A percentile compares a stretch with the other conserved stretches of the same genome.
These are phyloP conservation scores for Pseudozyma sp. DNA, from an alignment of 1,284 basidiomycete species.

Conservation along the genomic window DNA sequence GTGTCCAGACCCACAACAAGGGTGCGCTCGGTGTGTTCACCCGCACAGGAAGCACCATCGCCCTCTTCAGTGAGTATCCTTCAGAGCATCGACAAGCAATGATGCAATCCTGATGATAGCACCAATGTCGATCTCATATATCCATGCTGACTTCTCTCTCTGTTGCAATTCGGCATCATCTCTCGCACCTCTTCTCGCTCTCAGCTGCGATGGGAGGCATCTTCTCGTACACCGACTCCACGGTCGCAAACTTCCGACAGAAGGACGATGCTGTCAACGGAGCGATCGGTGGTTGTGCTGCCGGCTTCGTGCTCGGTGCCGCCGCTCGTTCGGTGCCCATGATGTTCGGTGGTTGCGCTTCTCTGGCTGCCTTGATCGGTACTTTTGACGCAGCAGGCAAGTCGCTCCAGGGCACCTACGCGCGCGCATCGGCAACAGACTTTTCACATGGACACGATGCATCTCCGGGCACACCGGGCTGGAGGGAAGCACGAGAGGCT, in stretches of 20 bases:
- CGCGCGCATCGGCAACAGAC: conserved; percentile 40
- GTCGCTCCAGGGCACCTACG: conserved; percentile 48
- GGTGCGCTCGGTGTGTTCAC: conserved; percentile 90
- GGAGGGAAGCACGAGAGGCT: conserved; percentile 70
- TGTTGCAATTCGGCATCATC: not conserved
- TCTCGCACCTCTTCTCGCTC: conserved; percentile 8
- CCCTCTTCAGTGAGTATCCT: conserved; percentile 74
- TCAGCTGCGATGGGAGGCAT: conserved; percentile 84
- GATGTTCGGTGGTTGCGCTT: conserved; percentile 82
- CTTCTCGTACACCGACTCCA: conserved; percentile 84
- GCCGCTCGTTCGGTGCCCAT: conserved; percentile 86
- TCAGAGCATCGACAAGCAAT: too few relatives aligned
- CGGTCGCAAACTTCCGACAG: conserved; percentile 83
- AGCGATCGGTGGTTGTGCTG: conserved; percentile 88
- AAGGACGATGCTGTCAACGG: conserved; percentile 86
- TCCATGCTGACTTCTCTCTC: too few relatives aligned
- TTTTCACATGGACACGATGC: conserved; percentile 36
- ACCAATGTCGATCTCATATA: too few relatives aligned
- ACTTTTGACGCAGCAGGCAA: conserved; percentile 84
- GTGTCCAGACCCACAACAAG: conserved; percentile 74
- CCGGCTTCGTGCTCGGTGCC: conserved; percentile 88
- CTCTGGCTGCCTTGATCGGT: conserved; percentile 83
- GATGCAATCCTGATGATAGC: not conserved
- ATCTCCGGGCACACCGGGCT: conserved; percentile 62
- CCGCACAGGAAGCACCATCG: conserved; percentile 81